These are phyloP conservation scores for Anthracocystis panici-leucophaei DNA, from an alignment of 1,284 basidiomycete genomes.

Conservation along the genomic window DNA sequence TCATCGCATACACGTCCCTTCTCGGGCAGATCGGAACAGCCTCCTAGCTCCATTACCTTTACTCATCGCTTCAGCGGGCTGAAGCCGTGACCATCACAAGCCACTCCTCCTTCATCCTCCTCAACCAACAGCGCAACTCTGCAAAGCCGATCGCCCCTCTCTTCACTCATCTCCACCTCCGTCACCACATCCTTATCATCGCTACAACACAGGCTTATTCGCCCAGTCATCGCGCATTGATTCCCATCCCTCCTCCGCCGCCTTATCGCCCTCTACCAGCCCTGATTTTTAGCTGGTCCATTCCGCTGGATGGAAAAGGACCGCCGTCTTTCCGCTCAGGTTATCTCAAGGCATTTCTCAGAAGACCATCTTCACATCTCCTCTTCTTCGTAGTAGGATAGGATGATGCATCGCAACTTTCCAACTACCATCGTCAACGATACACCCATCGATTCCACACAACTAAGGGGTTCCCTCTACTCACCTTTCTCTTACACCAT, in stretches of 20 bases:
- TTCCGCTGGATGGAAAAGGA: slow-evolving; percentile 21
- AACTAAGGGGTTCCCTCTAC: slow-evolving; percentile 8
- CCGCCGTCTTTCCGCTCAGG: background rate
- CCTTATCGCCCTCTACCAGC: background rate
- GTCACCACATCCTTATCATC: background rate
- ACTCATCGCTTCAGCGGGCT: slow-evolving; percentile 25
- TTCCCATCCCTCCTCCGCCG: background rate
- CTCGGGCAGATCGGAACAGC: slow-evolving; percentile 23
- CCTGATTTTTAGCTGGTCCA: slow-evolving; percentile 7
- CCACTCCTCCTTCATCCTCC: slow-evolving; percentile 6
- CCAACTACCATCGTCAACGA: slow-evolving; percentile 7
- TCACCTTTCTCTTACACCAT: slow-evolving; percentile 24
- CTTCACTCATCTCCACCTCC: background rate
- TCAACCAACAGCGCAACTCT: slow-evolving; percentile 8
- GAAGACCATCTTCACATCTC: background rate
- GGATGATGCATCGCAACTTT: slow-evolving; percentile 32
- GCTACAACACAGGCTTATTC: background rate
- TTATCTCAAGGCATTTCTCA: background rate
- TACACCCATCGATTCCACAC: slow-evolving; percentile 13
- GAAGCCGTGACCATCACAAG: slow-evolving; percentile 10
- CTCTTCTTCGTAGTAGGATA: background rate
- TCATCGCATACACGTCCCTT: slow-evolving; percentile 1
- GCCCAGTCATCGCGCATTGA: background rate
- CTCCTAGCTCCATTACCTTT: background rate
- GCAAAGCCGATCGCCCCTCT: background rate